Conservation (phyloP, 306 rosid species). For the Carpinus fangiana region DNA sequence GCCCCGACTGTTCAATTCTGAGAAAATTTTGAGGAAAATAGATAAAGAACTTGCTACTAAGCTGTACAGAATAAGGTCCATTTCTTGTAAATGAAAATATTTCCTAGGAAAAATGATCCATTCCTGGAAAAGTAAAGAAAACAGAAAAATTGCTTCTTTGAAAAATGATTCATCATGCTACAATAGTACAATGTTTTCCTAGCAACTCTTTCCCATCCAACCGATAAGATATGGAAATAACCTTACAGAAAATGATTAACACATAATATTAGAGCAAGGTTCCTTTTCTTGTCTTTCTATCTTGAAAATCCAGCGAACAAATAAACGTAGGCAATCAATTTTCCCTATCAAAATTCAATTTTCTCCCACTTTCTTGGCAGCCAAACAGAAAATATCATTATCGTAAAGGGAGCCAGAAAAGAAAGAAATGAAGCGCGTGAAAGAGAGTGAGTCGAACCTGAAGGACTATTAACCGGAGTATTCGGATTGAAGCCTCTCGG, state of each 20-base stretch:
- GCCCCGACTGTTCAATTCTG: background rate
- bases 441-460: conserved; percentile 40
- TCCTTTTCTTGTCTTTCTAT: background rate
- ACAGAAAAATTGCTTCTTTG: background rate
- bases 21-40: background rate
- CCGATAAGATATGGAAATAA: background rate
- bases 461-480: conserved; percentile 71
- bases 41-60: background rate
- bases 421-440: background rate
- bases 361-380: conserved; percentile 24
- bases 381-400: conserved; percentile 26
- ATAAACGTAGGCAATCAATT: background rate
- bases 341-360: background rate
- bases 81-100: background rate
- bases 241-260: background rate
- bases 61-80: background rate
- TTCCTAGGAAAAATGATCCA: background rate
- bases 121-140: background rate
- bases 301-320: background rate
- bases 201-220: background rate
- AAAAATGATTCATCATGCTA: background rate
- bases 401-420: background rate
- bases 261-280: background rate
- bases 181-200: background rate
- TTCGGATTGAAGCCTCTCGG: conserved; percentile 49